Evolutionary conservation across 2,329 filamentous ascomycete species (phyloP), one percentile per base, ranked within the genome.

Genomic region (Colletotrichum cereale): DNA sequence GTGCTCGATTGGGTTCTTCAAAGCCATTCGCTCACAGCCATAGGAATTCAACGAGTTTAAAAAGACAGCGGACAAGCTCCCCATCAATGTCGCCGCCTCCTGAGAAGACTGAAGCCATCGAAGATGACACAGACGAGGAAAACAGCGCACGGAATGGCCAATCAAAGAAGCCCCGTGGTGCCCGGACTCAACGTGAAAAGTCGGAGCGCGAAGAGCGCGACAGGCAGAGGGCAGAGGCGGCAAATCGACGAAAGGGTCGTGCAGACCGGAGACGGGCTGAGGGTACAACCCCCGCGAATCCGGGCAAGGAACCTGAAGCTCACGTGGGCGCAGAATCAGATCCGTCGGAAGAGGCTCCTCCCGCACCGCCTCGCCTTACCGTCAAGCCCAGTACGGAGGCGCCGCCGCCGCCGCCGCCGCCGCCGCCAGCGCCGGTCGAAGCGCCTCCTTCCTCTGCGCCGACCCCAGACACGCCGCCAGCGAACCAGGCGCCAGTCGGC

Each of bases 11-110:
- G 16, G 50, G 29, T 61, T 16, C 48, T 60, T 61, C 62, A 24
- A 40, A 48, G 12, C 42, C n/a, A 29, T 58, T 12, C 62, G 38
- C 71, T 62, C 62, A 72, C 50, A 60, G 26, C 62, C 74, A 73
- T 76, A 97, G 94, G 75, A 91, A 91, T 79, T 90, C 89, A 70
- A 88, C 91, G 74, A 89, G 86, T 72, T 82, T 89, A 60, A 98
- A 98, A 84, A 89, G 96, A 75, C 95, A 94, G 80, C 91, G 96
- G 65, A 98, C 95, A 34, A 88, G 87, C 71, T 97, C 95, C 2
- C 90, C 90, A 57, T 94, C 93, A 4, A 87, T 88, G 36, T 90
- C 92, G 1, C 89, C 91, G 72, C 76, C 85, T 73, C 78, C 84
- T 66, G 85, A 90, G 77, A 79, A 84, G 79, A 78, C 83, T 60